Base-by-base conservation (phyloP, 1,139 yeast species). In the Zygotorulaspora mrakii region DNA sequence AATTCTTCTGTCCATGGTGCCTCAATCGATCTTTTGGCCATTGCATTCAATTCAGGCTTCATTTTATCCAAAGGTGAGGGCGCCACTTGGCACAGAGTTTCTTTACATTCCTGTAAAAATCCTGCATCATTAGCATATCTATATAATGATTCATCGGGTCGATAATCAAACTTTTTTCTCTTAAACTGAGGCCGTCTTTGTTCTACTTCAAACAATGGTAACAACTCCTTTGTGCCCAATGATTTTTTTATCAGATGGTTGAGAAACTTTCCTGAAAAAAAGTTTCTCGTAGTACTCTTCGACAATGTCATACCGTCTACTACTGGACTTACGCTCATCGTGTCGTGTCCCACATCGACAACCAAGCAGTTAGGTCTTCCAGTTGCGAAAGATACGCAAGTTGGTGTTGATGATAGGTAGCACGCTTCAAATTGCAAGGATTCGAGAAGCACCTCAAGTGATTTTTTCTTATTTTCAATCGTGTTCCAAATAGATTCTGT, bases 321-420 rank as follows among this genome's bases (percentile, higher is more conserved):
- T 2, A 91, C 94, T 0, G 99, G 97, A 1, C 96, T 84, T 2
- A 84, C 95, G 40, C 91, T 79, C 11, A 81, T 73, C 1, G 83
- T 69, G 52, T 84, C 89, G 55, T 88, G 94, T 2, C 99, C 98
- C 31, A 89, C 67, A 62, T 94, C 97, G 29, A 94, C 95, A 23
- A 94, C 94, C 39, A 91, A 69, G 57, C 96, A 94, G 52, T 85
- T 87, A 31, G 96, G 91, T 60, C 96, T 76, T 3, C 97, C 97
- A 52, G 86, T 84, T 16, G 95, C 94, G 66, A 91, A 91, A 5
- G 96, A 81, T 1, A 87, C 80, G 65, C 96, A 86, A 0, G 95
- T 86, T 12, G 97, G 94, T 2, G 82, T 73, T 46, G 89, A 84
- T 21, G 89, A 91, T 28, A 87, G 66, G 61, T 84, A 94, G 45